These are phyloP conservation scores for Juncus effusus DNA, from an alignment of 176 grass and related monocot species.

Conservation along the genomic window DNA sequence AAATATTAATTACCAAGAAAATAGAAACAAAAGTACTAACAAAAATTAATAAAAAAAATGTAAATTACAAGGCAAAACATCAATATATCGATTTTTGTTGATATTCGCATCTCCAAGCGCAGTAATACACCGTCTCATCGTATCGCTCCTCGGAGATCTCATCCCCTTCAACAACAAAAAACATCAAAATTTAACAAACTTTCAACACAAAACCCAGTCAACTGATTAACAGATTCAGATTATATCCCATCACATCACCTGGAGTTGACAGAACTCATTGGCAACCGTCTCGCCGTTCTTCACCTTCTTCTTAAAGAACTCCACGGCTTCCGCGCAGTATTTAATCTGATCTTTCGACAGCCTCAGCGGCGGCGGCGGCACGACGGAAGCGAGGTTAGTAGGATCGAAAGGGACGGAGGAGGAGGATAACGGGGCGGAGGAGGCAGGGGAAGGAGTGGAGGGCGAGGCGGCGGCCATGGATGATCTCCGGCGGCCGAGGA, in stretches of 20 bases:
- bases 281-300: constrained; percentile 18
- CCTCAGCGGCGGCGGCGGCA: constrained; percentile 12
- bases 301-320: constrained; percentile 49
- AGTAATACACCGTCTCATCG: constrained; percentile 34
- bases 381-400: background rate
- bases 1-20: constrained; percentile 19
- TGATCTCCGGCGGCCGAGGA: constrained; percentile 21
- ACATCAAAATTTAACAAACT: background rate
- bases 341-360: constrained; percentile 32
- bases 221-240: background rate
- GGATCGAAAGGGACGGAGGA: constrained; percentile 14
- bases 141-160: constrained; percentile 39
- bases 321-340: constrained; percentile 45
- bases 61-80: constrained; percentile 76
- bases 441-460: background rate
- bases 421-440: constrained; percentile 26
- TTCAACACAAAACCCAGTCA: too few relatives aligned
- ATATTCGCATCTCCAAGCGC: constrained; percentile 56
- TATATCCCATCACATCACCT: constrained; percentile 31
- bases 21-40: constrained; percentile 15
- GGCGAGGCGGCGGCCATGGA: constrained; percentile 37
- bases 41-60: constrained; percentile 24
- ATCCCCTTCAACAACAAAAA: constrained; percentile 24
- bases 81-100: constrained; percentile 75
- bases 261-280: constrained; percentile 48